Conservation (phyloP, 345 rosid species). For the Cardamine occulta region DNA sequence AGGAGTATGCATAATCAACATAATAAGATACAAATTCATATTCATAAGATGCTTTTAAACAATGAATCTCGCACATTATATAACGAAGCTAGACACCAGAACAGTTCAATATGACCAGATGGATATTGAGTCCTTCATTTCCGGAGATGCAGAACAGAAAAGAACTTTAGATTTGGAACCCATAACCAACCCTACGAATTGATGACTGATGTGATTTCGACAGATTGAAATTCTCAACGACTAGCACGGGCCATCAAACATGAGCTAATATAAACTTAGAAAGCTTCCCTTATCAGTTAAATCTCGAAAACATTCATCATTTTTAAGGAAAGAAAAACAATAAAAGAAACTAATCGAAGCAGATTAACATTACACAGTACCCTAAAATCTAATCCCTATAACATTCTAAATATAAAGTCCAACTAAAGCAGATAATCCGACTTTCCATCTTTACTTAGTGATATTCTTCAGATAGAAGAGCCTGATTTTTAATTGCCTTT, state of each 20-base stretch:
- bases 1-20: slow-evolving; percentile 33
- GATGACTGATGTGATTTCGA: slow-evolving; percentile 11
- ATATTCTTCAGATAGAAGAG: not conserved
- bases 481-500: not conserved
- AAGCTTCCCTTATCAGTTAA: slow-evolving; percentile 24
- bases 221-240: slow-evolving; percentile 21
- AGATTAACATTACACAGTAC: slow-evolving; percentile 20
- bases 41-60: slow-evolving; percentile 19
- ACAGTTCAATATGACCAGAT: slow-evolving; percentile 17
- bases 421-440: slow-evolving; percentile 10
- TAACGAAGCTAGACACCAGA: slow-evolving; percentile 7
- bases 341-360: slow-evolving; percentile 8
- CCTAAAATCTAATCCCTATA: slow-evolving; percentile 6
- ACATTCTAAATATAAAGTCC: not conserved
- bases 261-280: not conserved
- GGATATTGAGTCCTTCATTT: slow-evolving; percentile 11
- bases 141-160: slow-evolving; percentile 1
- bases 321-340: slow-evolving; percentile 4
- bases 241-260: slow-evolving; percentile 16
- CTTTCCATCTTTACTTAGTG: slow-evolving; percentile 3
- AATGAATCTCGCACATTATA: slow-evolving; percentile 6
- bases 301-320: slow-evolving; percentile 16
- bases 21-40: slow-evolving; percentile 26
- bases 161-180: slow-evolving; percentile 8
- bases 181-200: slow-evolving; percentile 7